Evolutionary conservation across 768 basidiomycete genomes (phyloP).

Genomic region (Dioszegia aurantiaca): DNA sequence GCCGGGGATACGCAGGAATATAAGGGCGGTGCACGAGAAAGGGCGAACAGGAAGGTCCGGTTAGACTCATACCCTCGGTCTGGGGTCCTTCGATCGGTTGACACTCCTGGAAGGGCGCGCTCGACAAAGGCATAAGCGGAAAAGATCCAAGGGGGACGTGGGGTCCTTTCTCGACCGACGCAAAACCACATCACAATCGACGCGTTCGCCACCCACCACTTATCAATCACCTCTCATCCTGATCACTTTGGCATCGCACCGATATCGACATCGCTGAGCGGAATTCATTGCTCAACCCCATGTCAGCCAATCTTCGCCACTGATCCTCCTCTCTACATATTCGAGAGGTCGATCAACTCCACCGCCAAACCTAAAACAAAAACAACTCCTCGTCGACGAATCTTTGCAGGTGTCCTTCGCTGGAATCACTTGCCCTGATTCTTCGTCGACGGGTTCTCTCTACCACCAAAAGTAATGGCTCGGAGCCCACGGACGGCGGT

Average conservation of each 20-base stretch:
- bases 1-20: too few species aligned
- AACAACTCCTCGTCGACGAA: background rate
- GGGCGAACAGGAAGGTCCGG: too few species aligned
- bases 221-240: background rate
- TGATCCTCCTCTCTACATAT: background rate
- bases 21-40: too few species aligned
- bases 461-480: conserved; percentile 6
- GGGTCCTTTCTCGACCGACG: background rate
- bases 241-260: background rate
- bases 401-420: conserved; percentile 10
- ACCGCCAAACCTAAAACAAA: background rate
- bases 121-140: too few species aligned
- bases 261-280: too few species aligned
- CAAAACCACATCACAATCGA: background rate
- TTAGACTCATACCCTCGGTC: too few species aligned
- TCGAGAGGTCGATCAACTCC: background rate
- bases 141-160: too few species aligned
- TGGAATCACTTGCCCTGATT: conserved; percentile 5
- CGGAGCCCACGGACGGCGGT: conserved; percentile 15
- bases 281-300: background rate
- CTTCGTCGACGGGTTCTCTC: background rate
- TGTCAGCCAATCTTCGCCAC: background rate
- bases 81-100: too few species aligned
- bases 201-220: background rate
- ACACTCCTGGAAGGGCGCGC: too few species aligned